Conservation (phyloP, 208 protist species). For the Leishmania tropica region DNA sequence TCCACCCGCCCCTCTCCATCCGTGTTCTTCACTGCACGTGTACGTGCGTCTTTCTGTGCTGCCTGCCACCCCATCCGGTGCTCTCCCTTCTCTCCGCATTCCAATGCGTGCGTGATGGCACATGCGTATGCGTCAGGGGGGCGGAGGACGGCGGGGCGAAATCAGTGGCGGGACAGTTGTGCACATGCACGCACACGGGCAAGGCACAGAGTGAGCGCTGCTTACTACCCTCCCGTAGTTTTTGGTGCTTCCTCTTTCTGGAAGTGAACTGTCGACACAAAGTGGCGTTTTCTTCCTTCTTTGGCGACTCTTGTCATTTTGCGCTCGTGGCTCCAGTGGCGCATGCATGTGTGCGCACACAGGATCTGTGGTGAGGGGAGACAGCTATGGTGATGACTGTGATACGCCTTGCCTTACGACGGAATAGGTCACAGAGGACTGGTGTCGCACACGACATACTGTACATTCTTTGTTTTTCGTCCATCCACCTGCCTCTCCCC, state of each 20-base stretch:
- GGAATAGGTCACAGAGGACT: neutral
- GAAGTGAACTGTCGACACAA: neutral
- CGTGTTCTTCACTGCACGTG: conserved; percentile 14
- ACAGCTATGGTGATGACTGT: neutral
- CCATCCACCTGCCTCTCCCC: neutral
- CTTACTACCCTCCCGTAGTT: neutral
- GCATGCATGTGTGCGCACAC: neutral
- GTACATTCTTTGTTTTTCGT: conserved; percentile 4
- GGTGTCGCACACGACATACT: neutral
- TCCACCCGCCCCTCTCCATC: neutral
- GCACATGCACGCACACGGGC: neutral
- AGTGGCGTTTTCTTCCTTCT: conserved; percentile 1
- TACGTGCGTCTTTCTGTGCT: neutral
- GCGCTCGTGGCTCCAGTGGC: neutral
- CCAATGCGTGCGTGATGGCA: neutral
- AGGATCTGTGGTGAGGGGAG: neutral
- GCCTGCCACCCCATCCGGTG: neutral
- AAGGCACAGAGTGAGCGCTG: neutral
- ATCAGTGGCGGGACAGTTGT: neutral
- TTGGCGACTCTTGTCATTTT: neutral
- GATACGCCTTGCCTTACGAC: neutral
- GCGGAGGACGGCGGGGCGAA: neutral
- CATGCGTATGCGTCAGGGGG: neutral
- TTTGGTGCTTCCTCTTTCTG: conserved; percentile 5
- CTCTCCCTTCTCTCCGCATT: neutral